Base-by-base conservation (phyloP, 257 asterid species). In the Nicotiana tabacum region DNA sequence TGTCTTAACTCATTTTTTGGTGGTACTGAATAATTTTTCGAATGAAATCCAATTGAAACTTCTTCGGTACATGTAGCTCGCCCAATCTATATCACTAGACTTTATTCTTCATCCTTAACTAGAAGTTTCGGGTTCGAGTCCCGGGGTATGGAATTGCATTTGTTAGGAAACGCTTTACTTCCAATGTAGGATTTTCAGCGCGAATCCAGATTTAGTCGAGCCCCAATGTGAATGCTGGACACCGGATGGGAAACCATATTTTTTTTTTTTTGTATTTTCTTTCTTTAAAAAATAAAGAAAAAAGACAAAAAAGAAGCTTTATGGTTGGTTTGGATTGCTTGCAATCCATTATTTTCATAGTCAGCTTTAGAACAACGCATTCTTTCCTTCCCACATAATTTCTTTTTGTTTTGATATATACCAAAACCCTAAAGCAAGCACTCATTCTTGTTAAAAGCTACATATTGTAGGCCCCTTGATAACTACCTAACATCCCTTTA, bases 301-400 rank as follows among this genome's bases (percentile, higher is more conserved):
- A 17, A 6, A 7, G 9, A 33, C 24, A 35, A n/a, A 32, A 51
- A 6, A 27, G 16, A 29, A 80, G 21, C 77, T 27, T 48, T 51
- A 27, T 76, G 62, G 62, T 79, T 68, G 68, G 77, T 62, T 84
- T 37, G 77, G 46, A 69, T 69, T 82, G 82, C 68, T 81, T 68
- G 80, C 80, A 84, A 66, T 81, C 48, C 84, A 81, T 80, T 76
- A 74, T 78, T 58, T 21, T 21, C 66, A 61, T 77, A 80, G 89
- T 89, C 90, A 27, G 97, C 98, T 94, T 94, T 81, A 83, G 84
- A 89, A 85, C 84, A 87, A 94, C 97, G 97, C 98, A 91, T 87
- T 88, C 93, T 86, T 89, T 92, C 84, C 85, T 85, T 86, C 92
- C 96, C 96, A 89, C 96, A 89, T 84, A 86, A 82, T 84, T 33